Base-by-base conservation (phyloP, 2,329 filamentous ascomycete genomes). In the Diaporthe velutina region DNA sequence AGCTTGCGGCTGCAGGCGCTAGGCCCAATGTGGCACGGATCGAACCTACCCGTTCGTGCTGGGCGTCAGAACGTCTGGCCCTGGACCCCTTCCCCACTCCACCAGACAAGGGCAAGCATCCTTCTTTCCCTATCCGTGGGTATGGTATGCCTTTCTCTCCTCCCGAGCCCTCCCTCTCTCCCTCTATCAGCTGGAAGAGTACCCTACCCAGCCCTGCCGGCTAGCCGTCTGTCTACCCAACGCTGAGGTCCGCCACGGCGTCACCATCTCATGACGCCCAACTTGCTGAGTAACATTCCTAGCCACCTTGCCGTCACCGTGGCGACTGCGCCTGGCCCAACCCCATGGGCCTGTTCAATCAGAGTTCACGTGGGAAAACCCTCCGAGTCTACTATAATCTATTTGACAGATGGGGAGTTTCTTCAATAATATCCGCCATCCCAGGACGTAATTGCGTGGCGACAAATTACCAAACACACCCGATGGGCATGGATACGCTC, bases 1-100 rank as follows among this genome's bases (percentile, higher is more conserved):
- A 75, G 71, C 73, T 52, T 70, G 75, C 38, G 73, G 75, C 75
- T 76, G 67, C 38, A 7, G 15, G 22, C 38, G 64, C 73, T 73
- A 73, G 48, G 35, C 73, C 61, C 45, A 12, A 48, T 42, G 1
- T 40, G 60, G 75, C 35, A 22, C 73, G 74, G 71, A 68, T 71
- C 58, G 68, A 60, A 28, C 25, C 8, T 35, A 74, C 33, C 74
- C 74, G 64, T 50, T 4, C 35, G 48, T 50, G 71, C 66, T 72
- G 72, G 61, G 73, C 74, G 64, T 60, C 71, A 70, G 55, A 28
- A 33, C 35, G 74, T 74, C 71, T 48, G 72, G 64, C 52, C 66
- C 40, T 38, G 61, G 73, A 54, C 73, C 50, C 66, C 45, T 71
- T 45, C 45, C 42, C 55, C 71, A 66, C 40, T 15, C 48, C 35